Evolutionary conservation across 805 yeast species (phyloP).

Genomic region (Soucietia sequanensis): DNA sequence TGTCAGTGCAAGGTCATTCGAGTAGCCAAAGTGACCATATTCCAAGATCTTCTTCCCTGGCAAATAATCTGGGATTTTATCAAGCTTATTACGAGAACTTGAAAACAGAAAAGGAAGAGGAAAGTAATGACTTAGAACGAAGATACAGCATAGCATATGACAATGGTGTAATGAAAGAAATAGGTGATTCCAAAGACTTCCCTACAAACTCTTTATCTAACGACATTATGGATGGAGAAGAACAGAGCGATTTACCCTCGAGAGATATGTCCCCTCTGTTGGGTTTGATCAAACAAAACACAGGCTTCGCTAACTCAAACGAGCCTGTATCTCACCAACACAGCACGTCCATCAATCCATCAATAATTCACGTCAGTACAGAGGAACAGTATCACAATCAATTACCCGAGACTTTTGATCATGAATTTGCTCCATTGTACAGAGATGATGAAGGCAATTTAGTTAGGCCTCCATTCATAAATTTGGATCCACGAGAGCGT

Average conservation of each 20-base stretch:
- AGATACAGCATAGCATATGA: constrained; percentile 22
- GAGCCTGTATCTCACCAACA: no score
- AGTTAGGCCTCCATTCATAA: constrained; percentile 44
- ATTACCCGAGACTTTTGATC: constrained; percentile 21
- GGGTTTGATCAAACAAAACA: neutral
- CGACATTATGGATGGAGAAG: neutral
- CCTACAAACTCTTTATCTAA: constrained; percentile 9
- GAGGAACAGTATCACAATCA: no score
- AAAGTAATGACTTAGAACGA: constrained; percentile 27
- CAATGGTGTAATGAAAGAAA: constrained; percentile 10
- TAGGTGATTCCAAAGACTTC: constrained; percentile 5
- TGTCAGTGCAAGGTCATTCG: constrained; percentile 22
- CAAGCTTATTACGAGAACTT: constrained; percentile 16
- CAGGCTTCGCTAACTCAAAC: no score
- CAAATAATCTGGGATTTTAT: constrained; percentile 15
- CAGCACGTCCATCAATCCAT: no score
- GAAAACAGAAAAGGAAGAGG: constrained; percentile 15
- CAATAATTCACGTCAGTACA: neutral
- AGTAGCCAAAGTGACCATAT: constrained; percentile 9
- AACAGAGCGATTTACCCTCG: neutral
- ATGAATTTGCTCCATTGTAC: constrained; percentile 34
- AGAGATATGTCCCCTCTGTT: constrained; percentile 1
- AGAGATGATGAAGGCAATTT: constrained; percentile 36
- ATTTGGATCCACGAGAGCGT: constrained; percentile 42
- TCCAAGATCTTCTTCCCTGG: constrained; percentile 26